phyloP scores from a whole-genome alignment of 805 yeast genomes.

The Pichia cabralensis region DNA sequence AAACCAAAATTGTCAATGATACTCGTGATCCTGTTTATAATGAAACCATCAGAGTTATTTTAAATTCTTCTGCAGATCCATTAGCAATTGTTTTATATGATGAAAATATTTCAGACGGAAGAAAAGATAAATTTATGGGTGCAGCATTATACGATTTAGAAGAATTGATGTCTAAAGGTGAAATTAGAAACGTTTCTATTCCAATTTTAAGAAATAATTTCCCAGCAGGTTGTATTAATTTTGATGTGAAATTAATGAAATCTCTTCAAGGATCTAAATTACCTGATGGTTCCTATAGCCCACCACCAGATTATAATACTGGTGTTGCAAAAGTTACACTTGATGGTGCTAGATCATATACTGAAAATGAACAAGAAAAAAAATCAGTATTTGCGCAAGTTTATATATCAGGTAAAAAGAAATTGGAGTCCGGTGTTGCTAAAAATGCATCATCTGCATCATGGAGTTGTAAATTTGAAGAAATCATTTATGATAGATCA shows the following conservation, averaged over 20 bases:
- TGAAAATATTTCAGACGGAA: constrained; percentile 51
- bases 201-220: constrained; percentile 73
- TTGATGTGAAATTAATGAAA: constrained; percentile 69
- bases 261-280: constrained; percentile 50
- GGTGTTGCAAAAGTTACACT: constrained; percentile 75
- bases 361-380: constrained; percentile 32
- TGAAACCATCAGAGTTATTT: constrained; percentile 61
- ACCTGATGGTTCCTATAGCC: constrained; percentile 74
- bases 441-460: constrained; percentile 58
- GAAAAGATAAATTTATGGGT: constrained; percentile 75
- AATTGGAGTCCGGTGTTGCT: constrained; percentile 45
- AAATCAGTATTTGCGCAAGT: constrained; percentile 63
- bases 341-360: constrained; percentile 49
- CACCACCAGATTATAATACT: constrained; percentile 88
- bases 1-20: constrained; percentile 58
- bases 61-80: constrained; percentile 75
- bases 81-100: constrained; percentile 63
- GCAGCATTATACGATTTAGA: constrained; percentile 65
- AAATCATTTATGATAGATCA: constrained; percentile 61
- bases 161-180: constrained; percentile 43
- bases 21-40: constrained; percentile 76
- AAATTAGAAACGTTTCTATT: constrained; percentile 38
- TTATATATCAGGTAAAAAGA: constrained; percentile 49
- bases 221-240: constrained; percentile 64
- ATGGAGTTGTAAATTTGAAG: constrained; percentile 49